These are phyloP conservation scores for Wickerhamiella cacticola DNA, from an alignment of 805 yeast species.

Conservation along the genomic window DNA sequence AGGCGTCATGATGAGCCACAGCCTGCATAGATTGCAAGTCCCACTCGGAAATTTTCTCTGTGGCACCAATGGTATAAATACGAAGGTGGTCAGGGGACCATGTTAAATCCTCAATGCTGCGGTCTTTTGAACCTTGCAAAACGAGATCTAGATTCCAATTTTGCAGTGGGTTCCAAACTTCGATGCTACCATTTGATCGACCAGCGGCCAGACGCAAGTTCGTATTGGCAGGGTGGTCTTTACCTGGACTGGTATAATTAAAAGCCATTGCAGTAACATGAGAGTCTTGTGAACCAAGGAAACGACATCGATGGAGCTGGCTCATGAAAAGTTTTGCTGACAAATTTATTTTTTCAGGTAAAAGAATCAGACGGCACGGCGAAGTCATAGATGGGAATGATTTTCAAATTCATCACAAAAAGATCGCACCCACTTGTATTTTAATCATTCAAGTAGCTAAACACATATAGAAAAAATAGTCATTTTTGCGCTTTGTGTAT, in stretches of 20 bases:
- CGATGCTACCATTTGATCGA: conserved; percentile 87
- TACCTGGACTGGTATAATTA: conserved; percentile 40
- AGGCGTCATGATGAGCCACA: conserved; percentile 65
- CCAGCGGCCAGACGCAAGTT: conserved; percentile 79
- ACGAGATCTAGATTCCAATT: conserved; percentile 64
- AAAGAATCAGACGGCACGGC: no score
- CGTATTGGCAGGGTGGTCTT: conserved; percentile 34
- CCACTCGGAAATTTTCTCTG: conserved; percentile 89
- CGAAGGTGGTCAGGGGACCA: conserved; percentile 60
- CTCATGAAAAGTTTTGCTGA: conserved; percentile 4
- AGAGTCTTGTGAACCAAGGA: conserved; percentile 79
- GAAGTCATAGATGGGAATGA: no score
- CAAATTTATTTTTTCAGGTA: background rate
- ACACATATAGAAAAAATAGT: no score
- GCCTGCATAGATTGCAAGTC: conserved; percentile 64
- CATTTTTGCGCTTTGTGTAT: no score
- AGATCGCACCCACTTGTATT: no score
- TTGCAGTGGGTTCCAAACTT: conserved; percentile 81
- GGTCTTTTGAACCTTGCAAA: conserved; percentile 66
- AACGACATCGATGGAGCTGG: conserved; percentile 72
- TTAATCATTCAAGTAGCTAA: no score
- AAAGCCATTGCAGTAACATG: conserved; percentile 73
- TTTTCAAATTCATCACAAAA: no score
- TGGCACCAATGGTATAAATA: conserved; percentile 87
- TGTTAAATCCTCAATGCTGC: conserved; percentile 78